Base-by-base conservation (phyloP, 1,284 basidiomycete genomes). In the Microbotryum lychnidis-dioicae region DNA sequence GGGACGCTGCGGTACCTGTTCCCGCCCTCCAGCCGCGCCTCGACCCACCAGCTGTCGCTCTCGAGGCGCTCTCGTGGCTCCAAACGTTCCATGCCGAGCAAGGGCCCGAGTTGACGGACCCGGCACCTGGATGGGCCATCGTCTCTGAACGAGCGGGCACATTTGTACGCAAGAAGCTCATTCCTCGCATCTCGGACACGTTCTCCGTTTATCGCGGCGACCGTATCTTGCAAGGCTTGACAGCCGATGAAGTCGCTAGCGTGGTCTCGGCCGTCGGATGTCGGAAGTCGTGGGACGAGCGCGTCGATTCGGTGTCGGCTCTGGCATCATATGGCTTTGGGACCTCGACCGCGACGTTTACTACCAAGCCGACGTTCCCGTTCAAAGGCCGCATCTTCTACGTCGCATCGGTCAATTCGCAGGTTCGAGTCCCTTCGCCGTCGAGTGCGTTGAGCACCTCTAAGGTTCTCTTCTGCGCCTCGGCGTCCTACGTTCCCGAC, bases 171-270 rank as follows among this genome's bases (percentile, higher is more conserved):
- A 84, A 86, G 66, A 87, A 87, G 70, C 74, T 86, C 20, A 83
- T 85, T 12, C 80, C 86, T 3, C 84, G 87, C 57, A 83, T 97
- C 18, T 96, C 91, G 9, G 80, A 85, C 9, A 80, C 83, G 50
- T 84, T 96, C 52, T 88, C 90, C 0, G 84, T 97, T 5, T 87
- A 93, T 73, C 87, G 86, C 63, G 91, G 89, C 0, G 87, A 89
- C 73, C 89, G 91, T 75, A 90, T 98, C 63, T 87, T 98, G 53
- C 88, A 97, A 73, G 93, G 94, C 2, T 83, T 96, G 10, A 89
- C 91, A 0, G 93, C 93, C 0, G 94, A 97, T 71, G 94, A 98
- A 72, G 79, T 96, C 18, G 85, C 84, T 0, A 80, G 84, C 1
- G 80, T 89, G 16, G 79, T 92, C 25, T 81, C 82, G 7, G 84